Percentiles rank a stretch among this genome's conserved stretches.
phyloP scores from a whole-genome alignment of 2,329 filamentous ascomycete species.

The Fusarium denticulatum region DNA sequence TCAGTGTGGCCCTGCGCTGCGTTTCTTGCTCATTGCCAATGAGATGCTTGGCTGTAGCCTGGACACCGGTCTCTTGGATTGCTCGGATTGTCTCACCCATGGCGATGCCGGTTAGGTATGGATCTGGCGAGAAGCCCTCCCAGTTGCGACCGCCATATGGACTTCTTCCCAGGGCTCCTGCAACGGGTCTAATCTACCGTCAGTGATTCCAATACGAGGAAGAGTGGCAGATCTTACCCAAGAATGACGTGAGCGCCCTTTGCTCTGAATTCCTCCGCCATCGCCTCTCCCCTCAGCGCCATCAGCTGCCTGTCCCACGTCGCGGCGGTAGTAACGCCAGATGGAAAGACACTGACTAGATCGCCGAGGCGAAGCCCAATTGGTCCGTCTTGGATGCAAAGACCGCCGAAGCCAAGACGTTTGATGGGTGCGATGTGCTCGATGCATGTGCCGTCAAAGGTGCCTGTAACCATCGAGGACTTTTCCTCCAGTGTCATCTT shows the following conservation, averaged over 20 bases:
- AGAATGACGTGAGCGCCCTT: slow-evolving; percentile 80
- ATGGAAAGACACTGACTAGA: slow-evolving; percentile 56
- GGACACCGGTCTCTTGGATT: slow-evolving; percentile 49
- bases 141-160: slow-evolving; percentile 69
- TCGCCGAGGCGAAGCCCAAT: slow-evolving; percentile 46
- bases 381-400: slow-evolving; percentile 54
- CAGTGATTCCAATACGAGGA: slow-evolving; percentile 77
- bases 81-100: slow-evolving; percentile 49
- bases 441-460: slow-evolving; percentile 45
- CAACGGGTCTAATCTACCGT: slow-evolving; percentile 67
- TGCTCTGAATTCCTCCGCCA: slow-evolving; percentile 69
- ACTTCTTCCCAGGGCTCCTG: slow-evolving; percentile 54
- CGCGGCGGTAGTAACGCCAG: slow-evolving; percentile 69
- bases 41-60: slow-evolving; percentile 52
- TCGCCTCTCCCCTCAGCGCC: slow-evolving; percentile 65
- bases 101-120: slow-evolving; percentile 70
- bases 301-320: slow-evolving; percentile 77
- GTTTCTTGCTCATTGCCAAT: slow-evolving; percentile 51
- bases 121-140: slow-evolving; percentile 72
- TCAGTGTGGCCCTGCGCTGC: slow-evolving; percentile 42
- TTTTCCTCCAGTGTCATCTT: slow-evolving; percentile 46
- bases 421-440: slow-evolving; percentile 51
- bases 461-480: slow-evolving; percentile 47
- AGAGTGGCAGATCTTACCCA: slow-evolving; percentile 64
- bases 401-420: slow-evolving; percentile 54